A percentile compares a stretch with the other conserved stretches of the same genome.
phyloP scores from a whole-genome alignment of 192 early-diverging fungal species.

The Gryganskiella cystojenkinii region DNA sequence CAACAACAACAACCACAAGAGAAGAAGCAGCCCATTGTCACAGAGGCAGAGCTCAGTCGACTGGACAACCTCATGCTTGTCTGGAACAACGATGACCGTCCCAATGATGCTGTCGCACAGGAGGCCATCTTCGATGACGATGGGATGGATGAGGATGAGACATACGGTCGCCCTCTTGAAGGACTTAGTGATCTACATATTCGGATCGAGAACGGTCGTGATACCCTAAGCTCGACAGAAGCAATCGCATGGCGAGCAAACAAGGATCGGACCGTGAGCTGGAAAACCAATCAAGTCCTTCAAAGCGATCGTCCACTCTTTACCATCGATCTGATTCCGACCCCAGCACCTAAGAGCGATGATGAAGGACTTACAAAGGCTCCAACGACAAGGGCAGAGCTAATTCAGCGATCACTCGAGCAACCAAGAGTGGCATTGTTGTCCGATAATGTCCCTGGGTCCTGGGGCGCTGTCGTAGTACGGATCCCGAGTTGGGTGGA shows the following conservation, averaged over 20 bases:
- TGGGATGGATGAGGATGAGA: slow-evolving; percentile 8
- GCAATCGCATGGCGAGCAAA: slow-evolving; percentile 28
- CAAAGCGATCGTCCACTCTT: slow-evolving; percentile 1
- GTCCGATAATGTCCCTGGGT: slow-evolving; percentile 26
- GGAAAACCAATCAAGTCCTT: background rate
- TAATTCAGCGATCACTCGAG: background rate
- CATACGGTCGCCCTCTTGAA: background rate
- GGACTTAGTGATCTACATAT: slow-evolving; percentile 1
- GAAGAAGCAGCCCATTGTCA: background rate
- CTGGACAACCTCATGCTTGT: slow-evolving; percentile 17
- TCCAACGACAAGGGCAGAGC: background rate
- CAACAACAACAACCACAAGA: background rate
- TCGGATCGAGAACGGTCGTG: slow-evolving; percentile 23
- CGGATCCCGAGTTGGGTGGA: slow-evolving; percentile 31
- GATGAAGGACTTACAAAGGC: background rate
- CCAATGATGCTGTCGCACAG: background rate
- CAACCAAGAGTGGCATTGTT: slow-evolving; percentile 11
- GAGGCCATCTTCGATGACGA: background rate
- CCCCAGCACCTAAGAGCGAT: background rate
- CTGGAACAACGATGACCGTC: background rate
- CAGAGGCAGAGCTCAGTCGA: background rate
- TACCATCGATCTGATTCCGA: slow-evolving; percentile 8
- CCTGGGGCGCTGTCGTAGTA: slow-evolving; percentile 19
- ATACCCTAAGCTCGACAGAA: background rate
- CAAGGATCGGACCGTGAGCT: slow-evolving; percentile 29